Conservation (phyloP, 495 filamentous ascomycete genomes). For the Xylona heveae region DNA sequence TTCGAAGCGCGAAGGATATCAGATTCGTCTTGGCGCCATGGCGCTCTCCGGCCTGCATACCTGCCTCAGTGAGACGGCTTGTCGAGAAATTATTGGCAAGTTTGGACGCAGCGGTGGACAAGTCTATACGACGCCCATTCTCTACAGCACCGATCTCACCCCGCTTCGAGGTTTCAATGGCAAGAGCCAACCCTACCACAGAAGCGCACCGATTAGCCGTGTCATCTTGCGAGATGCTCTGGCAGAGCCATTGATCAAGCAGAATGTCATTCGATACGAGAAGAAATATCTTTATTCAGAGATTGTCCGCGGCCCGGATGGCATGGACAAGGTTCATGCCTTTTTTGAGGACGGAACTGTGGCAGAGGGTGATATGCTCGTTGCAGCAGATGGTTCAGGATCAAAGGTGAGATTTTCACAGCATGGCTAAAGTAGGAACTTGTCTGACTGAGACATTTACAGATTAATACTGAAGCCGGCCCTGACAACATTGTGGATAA, state of each 20-base stretch:
- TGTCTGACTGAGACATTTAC: no score
- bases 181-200: background rate
- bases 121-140: constrained; percentile 1
- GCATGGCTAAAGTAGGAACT: no score
- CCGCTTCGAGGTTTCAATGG: constrained; percentile 2
- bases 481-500: constrained; percentile 3
- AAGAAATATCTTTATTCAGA: background rate
- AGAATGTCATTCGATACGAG: background rate
- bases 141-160: constrained; percentile 1
- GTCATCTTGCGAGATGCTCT: constrained; percentile 4
- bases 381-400: constrained; percentile 3
- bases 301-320: background rate
- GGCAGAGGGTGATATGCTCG: constrained; percentile 3
- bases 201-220: constrained; percentile 4
- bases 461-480: constrained; percentile 3
- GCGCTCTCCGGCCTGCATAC: constrained; percentile 3
- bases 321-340: constrained; percentile 1
- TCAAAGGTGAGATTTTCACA: constrained; percentile 2
- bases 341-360: constrained; percentile 3
- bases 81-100: constrained; percentile 2
- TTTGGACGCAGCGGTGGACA: constrained; percentile 2
- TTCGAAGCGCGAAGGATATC: constrained; percentile 1
- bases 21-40: constrained; percentile 3
- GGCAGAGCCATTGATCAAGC: background rate
- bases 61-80: constrained; percentile 1